A percentile compares a stretch with the other conserved stretches of the same genome.
Conservation (phyloP, 805 yeast genomes). For the Starmerella stigmatis region DNA sequence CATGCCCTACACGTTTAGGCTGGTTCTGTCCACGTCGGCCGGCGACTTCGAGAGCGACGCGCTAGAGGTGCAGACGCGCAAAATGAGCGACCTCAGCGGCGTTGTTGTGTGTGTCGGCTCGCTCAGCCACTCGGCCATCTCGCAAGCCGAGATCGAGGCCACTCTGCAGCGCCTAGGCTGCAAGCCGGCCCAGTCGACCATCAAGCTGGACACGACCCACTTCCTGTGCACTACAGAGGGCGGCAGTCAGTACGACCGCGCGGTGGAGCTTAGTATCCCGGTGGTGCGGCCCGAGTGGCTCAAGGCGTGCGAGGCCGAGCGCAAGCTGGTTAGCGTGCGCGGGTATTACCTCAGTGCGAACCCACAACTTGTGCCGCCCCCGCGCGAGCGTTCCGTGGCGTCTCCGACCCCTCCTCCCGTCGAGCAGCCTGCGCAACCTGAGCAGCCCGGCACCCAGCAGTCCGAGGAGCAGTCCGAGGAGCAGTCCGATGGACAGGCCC, state of each 20-base stretch:
- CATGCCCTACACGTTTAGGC: constrained; percentile 64
- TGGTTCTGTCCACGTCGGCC: constrained; percentile 77
- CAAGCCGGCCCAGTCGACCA: constrained; percentile 59
- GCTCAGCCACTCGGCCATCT: constrained; percentile 44
- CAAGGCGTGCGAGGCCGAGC: constrained; percentile 81
- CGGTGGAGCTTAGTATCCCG: constrained; percentile 79
- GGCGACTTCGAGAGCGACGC: constrained; percentile 67
- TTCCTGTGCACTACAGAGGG: constrained; percentile 63
- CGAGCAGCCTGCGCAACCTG: background rate
- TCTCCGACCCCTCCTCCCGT: background rate
- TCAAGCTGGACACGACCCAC: constrained; percentile 87
- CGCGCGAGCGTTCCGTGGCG: background rate
- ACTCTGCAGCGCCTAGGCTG: constrained; percentile 70
- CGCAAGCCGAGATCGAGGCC: constrained; percentile 47
- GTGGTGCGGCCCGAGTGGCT: constrained; percentile 95
- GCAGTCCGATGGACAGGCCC: background rate
- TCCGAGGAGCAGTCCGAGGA: background rate
- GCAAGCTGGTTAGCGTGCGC: constrained; percentile 85
- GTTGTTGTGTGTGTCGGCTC: constrained; percentile 85
- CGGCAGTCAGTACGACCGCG: constrained; percentile 70
- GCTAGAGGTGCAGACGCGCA: constrained; percentile 70
- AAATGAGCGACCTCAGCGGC: constrained; percentile 91
- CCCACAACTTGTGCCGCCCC: constrained; percentile 17
- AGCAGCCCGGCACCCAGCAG: background rate
- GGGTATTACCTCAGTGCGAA: constrained; percentile 43